Base-by-base conservation (phyloP, 805 yeast genomes). In the Blastobotrys attinorum region DNA sequence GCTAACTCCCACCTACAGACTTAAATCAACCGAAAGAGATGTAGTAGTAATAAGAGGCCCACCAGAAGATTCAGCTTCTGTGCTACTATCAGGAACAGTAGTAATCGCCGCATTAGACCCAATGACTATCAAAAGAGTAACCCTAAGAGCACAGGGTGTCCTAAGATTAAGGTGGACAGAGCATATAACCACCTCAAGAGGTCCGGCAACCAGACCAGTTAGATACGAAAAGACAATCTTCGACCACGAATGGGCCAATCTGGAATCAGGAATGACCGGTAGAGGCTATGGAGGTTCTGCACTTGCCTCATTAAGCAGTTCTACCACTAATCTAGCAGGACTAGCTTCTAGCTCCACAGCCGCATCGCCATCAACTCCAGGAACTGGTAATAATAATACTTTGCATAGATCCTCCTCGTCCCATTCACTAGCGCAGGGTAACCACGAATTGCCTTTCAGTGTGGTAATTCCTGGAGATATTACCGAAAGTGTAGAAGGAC, bases 381-480 rank as follows among this genome's bases (percentile, higher is more conserved):
- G n/a, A 41, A 42, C 33, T 16, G 33, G 33, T 5, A 15, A 8
- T 5, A 31, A 17, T 17, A 4, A 31, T 17, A 25, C 20, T 2
- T 13, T 39, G 13, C 29, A 25, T 25, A 7, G 29, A 11, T 22
- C 36, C 10, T 32, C 43, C 36, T 11, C 34, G 5, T n/a, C 36
- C 4, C 38, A 47, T 17, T 48, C 51, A 3, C 45, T 57, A 8
- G 20, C 38, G 3, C 50, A 42, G 25, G 97, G 97, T 0, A 84
- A 84, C 61, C 88, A 90, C 58, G 95, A 84, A 57, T 77, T 92
- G 54, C 97, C 97, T 0, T 92, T 92, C 60, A 81, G 81, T 48
- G 75, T 90, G 0, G 72, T 88, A 20, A 58, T 90, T 18, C 96
- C 96, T 0, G 97, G 97, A 1, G 71, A 79, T 31, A 71, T 83